Evolutionary conservation across 805 yeast genomes (phyloP).

Genomic region (Saturnispora bothae): DNA sequence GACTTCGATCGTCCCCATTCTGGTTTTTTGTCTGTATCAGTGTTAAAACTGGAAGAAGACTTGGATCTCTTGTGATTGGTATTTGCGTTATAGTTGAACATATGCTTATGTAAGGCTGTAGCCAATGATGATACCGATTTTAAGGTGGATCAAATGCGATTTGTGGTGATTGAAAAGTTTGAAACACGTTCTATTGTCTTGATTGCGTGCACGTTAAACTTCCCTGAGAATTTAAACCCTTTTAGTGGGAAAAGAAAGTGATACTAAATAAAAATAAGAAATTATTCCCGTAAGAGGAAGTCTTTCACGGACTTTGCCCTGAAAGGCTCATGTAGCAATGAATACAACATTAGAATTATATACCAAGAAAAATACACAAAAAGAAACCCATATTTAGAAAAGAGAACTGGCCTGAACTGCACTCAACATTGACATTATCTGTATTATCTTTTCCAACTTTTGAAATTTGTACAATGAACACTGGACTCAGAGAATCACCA

Average conservation of each 20-base stretch:
- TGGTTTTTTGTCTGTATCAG: background rate
- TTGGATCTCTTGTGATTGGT: conserved; percentile 4
- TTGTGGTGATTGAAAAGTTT: no score
- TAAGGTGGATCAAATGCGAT: no score
- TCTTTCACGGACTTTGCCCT: no score
- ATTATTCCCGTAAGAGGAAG: no score
- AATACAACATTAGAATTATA: background rate
- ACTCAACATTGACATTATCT: conserved; percentile 1
- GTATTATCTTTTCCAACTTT: background rate
- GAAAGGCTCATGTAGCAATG: no score
- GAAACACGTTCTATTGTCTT: no score
- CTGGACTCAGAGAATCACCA: conserved; percentile 18
- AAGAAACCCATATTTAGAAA: conserved; percentile 6
- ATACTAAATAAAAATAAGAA: no score
- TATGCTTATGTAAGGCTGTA: no score
- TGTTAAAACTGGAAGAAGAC: background rate
- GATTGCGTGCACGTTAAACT: no score
- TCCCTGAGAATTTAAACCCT: no score
- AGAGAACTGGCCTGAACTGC: conserved; percentile 2
- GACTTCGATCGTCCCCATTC: conserved; percentile 7
- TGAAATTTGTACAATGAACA: background rate
- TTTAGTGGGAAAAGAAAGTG: no score
- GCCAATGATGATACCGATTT: no score
- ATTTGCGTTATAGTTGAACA: background rate
- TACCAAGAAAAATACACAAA: conserved; percentile 1